These are phyloP conservation scores for Kodamaea hsintzibuensis DNA, from an alignment of 805 yeast genomes.

Conservation along the genomic window DNA sequence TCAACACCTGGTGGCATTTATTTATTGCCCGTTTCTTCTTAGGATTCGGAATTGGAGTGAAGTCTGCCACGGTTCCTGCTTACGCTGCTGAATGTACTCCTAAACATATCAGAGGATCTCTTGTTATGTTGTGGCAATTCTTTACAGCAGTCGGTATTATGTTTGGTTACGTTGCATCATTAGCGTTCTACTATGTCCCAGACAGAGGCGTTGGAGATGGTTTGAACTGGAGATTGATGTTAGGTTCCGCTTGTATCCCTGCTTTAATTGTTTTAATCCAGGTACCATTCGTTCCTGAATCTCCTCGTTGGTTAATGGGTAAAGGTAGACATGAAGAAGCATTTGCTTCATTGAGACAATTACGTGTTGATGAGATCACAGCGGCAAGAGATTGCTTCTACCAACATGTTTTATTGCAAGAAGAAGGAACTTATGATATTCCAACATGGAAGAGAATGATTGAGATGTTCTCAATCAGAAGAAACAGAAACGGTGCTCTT, in stretches of 20 bases:
- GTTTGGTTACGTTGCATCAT: conserved; percentile 61
- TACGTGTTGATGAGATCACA: conserved; percentile 48
- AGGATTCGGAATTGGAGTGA: conserved; percentile 67
- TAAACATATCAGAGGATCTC: conserved; percentile 58
- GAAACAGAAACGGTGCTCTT: conserved; percentile 80
- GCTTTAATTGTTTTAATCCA: conserved; percentile 53
- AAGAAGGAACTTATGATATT: conserved; percentile 54
- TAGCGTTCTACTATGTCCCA: conserved; percentile 59
- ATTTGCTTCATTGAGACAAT: conserved; percentile 44
- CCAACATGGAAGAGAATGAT: conserved; percentile 48
- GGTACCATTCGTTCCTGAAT: conserved; percentile 63
- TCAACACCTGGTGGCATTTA: conserved; percentile 60
- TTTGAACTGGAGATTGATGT: conserved; percentile 63
- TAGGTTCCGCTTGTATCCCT: conserved; percentile 59
- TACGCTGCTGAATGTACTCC: conserved; percentile 66
- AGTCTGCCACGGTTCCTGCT: conserved; percentile 68
- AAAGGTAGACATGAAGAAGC: conserved; percentile 52
- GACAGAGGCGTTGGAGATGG: conserved; percentile 45
- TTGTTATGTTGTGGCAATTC: conserved; percentile 72
- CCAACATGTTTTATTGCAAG: conserved; percentile 56
- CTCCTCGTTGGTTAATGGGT: conserved; percentile 69
- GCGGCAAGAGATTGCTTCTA: conserved; percentile 70
- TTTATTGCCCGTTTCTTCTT: conserved; percentile 56
- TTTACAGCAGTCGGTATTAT: conserved; percentile 75
- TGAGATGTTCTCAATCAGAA: conserved; percentile 68